A percentile compares a stretch with the other conserved stretches of the same genome.
Evolutionary conservation across 1,284 basidiomycete species (phyloP).

Genomic region (Pseudozyma sp.): DNA sequence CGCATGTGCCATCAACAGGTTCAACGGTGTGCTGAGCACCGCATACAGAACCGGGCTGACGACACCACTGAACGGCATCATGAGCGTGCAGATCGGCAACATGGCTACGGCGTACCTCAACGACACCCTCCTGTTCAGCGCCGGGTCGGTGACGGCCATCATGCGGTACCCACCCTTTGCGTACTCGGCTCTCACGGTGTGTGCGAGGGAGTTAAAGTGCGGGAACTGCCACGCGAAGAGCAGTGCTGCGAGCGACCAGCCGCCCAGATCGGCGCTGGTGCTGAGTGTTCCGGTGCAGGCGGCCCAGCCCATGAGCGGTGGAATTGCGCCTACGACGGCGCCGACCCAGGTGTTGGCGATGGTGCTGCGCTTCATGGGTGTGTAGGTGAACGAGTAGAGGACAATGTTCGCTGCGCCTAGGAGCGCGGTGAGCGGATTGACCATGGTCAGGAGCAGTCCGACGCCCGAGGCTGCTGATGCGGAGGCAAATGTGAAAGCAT

Average conservation of each 20-base stretch:
- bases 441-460: constrained; percentile 81
- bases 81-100: constrained; percentile 84
- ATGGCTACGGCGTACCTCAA: constrained; percentile 85
- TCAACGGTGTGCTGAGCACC: constrained; percentile 80
- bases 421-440: constrained; percentile 86
- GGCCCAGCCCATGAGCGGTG: constrained; percentile 98
- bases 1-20: constrained; percentile 77
- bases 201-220: constrained; percentile 94
- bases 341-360: constrained; percentile 96
- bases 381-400: constrained; percentile 92
- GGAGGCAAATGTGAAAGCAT: constrained; percentile 84
- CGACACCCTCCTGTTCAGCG: constrained; percentile 85
- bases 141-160: constrained; percentile 84
- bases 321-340: constrained; percentile 88
- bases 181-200: constrained; percentile 87
- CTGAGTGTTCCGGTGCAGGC: constrained; percentile 86
- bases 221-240: constrained; percentile 99
- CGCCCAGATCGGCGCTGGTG: constrained; percentile 71
- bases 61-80: constrained; percentile 58
- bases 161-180: constrained; percentile 93
- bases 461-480: constrained; percentile 82
- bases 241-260: constrained; percentile 60
- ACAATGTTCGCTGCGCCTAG: constrained; percentile 87
- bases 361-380: constrained; percentile 89
- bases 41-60: constrained; percentile 76